Evolutionary conservation across 371 early-diverging fungal genomes (phyloP).

Genomic region (Saksenaea vasiformis): DNA sequence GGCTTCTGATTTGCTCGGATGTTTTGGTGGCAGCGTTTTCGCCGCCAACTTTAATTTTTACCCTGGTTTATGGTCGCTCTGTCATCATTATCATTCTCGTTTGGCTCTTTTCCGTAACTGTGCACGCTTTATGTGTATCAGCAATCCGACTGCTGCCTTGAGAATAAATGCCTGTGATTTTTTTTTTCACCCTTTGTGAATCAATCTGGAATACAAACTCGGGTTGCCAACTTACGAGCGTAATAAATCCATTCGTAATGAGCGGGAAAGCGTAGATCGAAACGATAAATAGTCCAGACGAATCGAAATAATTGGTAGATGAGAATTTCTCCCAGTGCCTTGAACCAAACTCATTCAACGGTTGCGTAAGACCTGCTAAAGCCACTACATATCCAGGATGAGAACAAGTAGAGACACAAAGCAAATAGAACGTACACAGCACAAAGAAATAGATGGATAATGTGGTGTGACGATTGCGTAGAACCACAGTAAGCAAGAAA

Average conservation of each 20-base stretch:
- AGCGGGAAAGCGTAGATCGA: slow-evolving; percentile 48
- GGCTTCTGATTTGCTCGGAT: background rate
- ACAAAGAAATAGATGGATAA: slow-evolving; percentile 37
- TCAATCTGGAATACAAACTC: background rate
- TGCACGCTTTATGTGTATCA: slow-evolving; percentile 32
- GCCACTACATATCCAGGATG: slow-evolving; percentile 32
- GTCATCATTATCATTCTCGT: background rate
- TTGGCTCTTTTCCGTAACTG: slow-evolving; percentile 19
- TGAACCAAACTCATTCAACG: slow-evolving; percentile 41
- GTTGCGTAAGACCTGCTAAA: slow-evolving; percentile 32
- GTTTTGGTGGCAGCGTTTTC: background rate
- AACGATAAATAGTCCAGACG: slow-evolving; percentile 45
- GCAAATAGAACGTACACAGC: slow-evolving; percentile 23
- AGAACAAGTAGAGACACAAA: background rate
- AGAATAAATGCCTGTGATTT: slow-evolving; percentile 31
- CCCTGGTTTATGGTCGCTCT: background rate
- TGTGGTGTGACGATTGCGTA: slow-evolving; percentile 29
- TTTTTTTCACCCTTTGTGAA: background rate
- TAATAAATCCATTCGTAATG: slow-evolving; percentile 37
- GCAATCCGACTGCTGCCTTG: slow-evolving; percentile 20
- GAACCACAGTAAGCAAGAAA: slow-evolving; percentile 19
- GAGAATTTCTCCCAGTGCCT: slow-evolving; percentile 39
- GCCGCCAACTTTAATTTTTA: background rate
- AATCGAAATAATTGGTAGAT: slow-evolving; percentile 47
- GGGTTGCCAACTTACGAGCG: slow-evolving; percentile 34